phyloP scores from a whole-genome alignment of 805 yeast genomes.

The Candida xyloterini region DNA sequence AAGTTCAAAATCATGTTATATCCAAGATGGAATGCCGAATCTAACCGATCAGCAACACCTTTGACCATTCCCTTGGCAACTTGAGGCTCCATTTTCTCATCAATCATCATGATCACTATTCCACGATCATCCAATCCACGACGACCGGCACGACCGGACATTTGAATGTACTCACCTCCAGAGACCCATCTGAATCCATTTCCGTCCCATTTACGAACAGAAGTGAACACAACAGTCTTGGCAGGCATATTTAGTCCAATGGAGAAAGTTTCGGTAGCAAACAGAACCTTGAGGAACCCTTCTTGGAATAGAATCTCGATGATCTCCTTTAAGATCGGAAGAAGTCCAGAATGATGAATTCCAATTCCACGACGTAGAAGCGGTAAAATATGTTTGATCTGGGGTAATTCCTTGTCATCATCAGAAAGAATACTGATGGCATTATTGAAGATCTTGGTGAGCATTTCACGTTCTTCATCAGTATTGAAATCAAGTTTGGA shows the following conservation, averaged over 20 bases:
- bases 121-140: conserved; percentile 99
- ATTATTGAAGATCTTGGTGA: conserved; percentile 84
- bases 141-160: conserved; percentile 99
- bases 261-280: conserved; percentile 97
- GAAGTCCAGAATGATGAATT: conserved; percentile 94
- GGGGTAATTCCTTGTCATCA: conserved; percentile 88
- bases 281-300: conserved; percentile 88
- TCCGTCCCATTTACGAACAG: conserved; percentile 98
- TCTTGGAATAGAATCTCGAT: conserved; percentile 96
- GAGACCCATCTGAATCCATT: conserved; percentile 97
- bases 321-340: conserved; percentile 89
- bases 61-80: conserved; percentile 99
- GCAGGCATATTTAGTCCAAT: conserved; percentile 99
- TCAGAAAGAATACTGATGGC: conserved; percentile 88
- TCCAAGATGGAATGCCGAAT: conserved; percentile 96
- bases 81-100: conserved; percentile 98
- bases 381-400: conserved; percentile 88
- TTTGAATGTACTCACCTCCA: conserved; percentile 99
- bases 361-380: conserved; percentile 93
- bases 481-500: conserved; percentile 91
- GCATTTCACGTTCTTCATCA: conserved; percentile 89
- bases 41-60: conserved; percentile 96
- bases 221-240: conserved; percentile 95
- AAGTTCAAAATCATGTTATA: conserved; percentile 95
- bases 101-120: conserved; percentile 98